Percentiles rank a stretch among this genome's conserved stretches.
Conservation (phyloP, 2,329 filamentous ascomycete genomes). For the Fusarium sp. region DNA sequence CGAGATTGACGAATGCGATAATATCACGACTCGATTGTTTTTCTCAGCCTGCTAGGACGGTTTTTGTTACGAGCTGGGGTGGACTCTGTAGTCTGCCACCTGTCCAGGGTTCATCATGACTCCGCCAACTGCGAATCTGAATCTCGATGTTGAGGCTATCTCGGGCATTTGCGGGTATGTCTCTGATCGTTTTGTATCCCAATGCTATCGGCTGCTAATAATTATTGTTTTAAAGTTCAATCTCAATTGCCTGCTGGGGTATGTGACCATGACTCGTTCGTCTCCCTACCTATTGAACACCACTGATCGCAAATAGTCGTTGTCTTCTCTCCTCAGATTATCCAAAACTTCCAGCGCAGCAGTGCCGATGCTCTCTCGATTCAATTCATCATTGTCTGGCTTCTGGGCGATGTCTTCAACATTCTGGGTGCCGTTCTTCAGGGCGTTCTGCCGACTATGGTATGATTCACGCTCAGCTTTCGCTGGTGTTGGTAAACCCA, state of each 20-base stretch:
- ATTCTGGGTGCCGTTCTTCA: slow-evolving; percentile 93
- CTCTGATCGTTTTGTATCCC: slow-evolving; percentile 45
- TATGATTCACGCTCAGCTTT: slow-evolving; percentile 47
- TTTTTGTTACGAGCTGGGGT: slow-evolving; percentile 15
- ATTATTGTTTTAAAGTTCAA: slow-evolving; percentile 68
- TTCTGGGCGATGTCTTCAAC: slow-evolving; percentile 95
- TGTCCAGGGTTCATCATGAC: slow-evolving; percentile 56
- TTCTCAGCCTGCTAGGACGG: slow-evolving; percentile 8
- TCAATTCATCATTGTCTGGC: slow-evolving; percentile 93
- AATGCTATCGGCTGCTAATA: slow-evolving; percentile 18
- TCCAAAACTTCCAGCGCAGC: slow-evolving; percentile 88
- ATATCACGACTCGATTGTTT: slow-evolving; percentile 1
- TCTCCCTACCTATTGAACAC: slow-evolving; percentile 3
- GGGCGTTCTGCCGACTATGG: slow-evolving; percentile 93
- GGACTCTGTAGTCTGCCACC: slow-evolving; percentile 27
- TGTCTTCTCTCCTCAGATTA: slow-evolving; percentile 96
- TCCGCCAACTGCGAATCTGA: slow-evolving; percentile 66
- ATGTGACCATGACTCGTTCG: slow-evolving; percentile 26
- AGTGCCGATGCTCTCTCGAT: slow-evolving; percentile 91
- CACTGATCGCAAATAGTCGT: slow-evolving; percentile 67
- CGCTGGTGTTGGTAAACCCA: background rate
- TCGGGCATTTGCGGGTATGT: slow-evolving; percentile 88
- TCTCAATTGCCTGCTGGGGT: slow-evolving; percentile 94
- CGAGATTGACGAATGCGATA: slow-evolving; percentile 19
- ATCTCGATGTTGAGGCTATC: slow-evolving; percentile 88